These are phyloP conservation scores for Sclerotinia nivalis DNA, from an alignment of 2,329 filamentous ascomycete genomes.

Conservation along the genomic window DNA sequence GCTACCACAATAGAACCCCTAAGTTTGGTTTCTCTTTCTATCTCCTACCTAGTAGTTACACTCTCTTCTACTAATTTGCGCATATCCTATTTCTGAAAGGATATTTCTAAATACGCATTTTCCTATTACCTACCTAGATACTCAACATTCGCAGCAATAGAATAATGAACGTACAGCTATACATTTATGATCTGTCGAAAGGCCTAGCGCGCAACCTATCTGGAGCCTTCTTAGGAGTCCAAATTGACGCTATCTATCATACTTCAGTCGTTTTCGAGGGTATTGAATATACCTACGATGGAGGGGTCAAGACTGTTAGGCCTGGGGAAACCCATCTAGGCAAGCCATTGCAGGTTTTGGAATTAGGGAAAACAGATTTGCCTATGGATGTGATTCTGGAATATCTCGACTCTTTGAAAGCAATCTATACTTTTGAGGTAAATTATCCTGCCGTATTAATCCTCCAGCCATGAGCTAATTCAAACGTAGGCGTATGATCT, in stretches of 20 bases:
- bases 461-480: constrained; percentile 17
- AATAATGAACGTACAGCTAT: constrained; percentile 72
- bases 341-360: constrained; percentile 72
- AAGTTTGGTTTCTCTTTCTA: constrained; percentile 12
- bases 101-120: neutral
- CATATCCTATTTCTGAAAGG: neutral
- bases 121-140: neutral
- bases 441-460: neutral
- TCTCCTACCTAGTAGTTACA: constrained; percentile 8
- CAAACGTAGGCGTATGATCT: constrained; percentile 75
- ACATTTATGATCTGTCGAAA: constrained; percentile 75
- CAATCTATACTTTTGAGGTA: constrained; percentile 80
- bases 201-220: constrained; percentile 53
- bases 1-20: neutral
- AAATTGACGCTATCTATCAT: constrained; percentile 93
- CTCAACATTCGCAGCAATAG: constrained; percentile 12
- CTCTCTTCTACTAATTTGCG: constrained; percentile 10
- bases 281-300: constrained; percentile 89
- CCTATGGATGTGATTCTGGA: constrained; percentile 81
- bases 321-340: constrained; percentile 88
- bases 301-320: constrained; percentile 77
- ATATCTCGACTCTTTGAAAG: constrained; percentile 80
- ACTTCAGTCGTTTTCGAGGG: constrained; percentile 83
- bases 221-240: constrained; percentile 59
- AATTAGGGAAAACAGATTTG: constrained; percentile 74